Evolutionary conservation across 352 stramenopile genomes (phyloP).

Genomic region (Phytophthora kernoviae): DNA sequence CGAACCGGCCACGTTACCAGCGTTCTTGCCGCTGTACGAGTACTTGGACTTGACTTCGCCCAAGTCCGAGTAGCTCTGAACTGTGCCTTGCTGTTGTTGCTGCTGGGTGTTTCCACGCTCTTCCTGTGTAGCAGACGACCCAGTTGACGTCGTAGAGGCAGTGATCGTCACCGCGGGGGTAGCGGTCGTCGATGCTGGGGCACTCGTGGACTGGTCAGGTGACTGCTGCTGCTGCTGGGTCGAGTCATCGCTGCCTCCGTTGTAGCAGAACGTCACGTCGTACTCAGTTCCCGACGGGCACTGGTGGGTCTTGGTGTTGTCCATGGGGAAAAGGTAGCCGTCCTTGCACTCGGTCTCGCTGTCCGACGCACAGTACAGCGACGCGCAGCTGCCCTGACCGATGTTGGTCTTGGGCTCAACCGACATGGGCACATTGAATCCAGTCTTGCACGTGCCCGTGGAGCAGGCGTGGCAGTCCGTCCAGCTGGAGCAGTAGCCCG

Average conservation of each 20-base stretch:
- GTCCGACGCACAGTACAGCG: conserved; percentile 36
- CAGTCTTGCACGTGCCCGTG: conserved; percentile 31
- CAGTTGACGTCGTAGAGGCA: background rate
- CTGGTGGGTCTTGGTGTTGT: conserved; percentile 72
- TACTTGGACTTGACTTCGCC: conserved; percentile 50
- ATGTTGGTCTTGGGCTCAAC: conserved; percentile 41
- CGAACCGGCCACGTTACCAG: conserved; percentile 50
- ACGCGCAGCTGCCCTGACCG: conserved; percentile 32
- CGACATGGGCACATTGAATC: conserved; percentile 64
- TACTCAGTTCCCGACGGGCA: conserved; percentile 43
- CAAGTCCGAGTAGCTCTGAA: conserved; percentile 33
- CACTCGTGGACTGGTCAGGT: background rate
- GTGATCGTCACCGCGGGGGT: conserved; percentile 2
- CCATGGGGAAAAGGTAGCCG: conserved; percentile 65
- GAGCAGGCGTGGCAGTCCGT: conserved; percentile 39
- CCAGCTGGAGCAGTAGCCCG: conserved; percentile 37
- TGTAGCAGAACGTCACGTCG: conserved; percentile 65
- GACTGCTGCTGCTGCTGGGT: conserved; percentile 16
- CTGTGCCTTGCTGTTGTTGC: conserved; percentile 11
- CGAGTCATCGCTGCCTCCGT: conserved; percentile 5
- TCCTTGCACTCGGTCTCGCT: conserved; percentile 41
- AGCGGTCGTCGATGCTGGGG: conserved; percentile 1
- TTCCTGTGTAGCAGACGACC: conserved; percentile 3
- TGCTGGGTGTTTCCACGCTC: conserved; percentile 21
- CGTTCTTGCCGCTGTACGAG: conserved; percentile 53